These are phyloP conservation scores for Adiantum capillusveneris DNA, from an alignment of 75 land plant species.

Conservation along the genomic window DNA sequence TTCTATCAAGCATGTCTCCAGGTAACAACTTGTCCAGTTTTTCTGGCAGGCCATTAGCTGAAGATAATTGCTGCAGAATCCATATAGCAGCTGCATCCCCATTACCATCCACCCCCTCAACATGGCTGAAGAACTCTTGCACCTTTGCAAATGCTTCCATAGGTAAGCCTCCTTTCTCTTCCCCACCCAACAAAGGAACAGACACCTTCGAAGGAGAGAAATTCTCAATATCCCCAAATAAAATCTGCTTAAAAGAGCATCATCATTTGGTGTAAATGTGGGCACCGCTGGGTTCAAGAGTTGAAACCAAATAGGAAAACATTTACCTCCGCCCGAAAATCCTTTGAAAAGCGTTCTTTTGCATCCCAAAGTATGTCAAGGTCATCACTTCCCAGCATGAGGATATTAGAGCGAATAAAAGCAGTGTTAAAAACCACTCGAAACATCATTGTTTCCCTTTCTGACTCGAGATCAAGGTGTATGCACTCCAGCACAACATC, in stretches of 20 bases:
- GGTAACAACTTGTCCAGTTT: conserved; percentile 44
- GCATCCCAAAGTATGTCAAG: conserved; percentile 96
- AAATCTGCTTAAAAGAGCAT: conserved; percentile 41
- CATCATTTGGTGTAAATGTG: background rate
- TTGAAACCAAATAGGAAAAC: conserved; percentile 6
- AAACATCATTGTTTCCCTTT: conserved; percentile 98
- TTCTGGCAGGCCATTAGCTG: conserved; percentile 41
- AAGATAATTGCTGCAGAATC: conserved; percentile 75
- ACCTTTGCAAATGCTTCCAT: conserved; percentile 94
- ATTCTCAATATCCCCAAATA: conserved; percentile 84
- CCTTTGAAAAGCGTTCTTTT: conserved; percentile 84
- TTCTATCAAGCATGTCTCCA: conserved; percentile 36
- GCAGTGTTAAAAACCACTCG: conserved; percentile 97
- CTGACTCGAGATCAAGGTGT: conserved; percentile 78
- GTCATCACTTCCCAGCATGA: conserved; percentile 79
- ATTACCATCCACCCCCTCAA: conserved; percentile 69
- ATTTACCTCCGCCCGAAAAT: conserved; percentile 87
- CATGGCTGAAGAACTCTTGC: conserved; percentile 83
- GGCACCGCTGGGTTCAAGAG: no score
- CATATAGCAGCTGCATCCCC: conserved; percentile 74
- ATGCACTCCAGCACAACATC: conserved; percentile 97
- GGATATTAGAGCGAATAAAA: conserved; percentile 91
- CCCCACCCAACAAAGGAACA: conserved; percentile 57
- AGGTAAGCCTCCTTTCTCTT: conserved; percentile 84
- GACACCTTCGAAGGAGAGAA: conserved; percentile 51